Evolutionary conservation across 2,329 filamentous ascomycete genomes (phyloP), one percentile per base, ranked within the genome.

Genomic region (Cercospora citrullina): DNA sequence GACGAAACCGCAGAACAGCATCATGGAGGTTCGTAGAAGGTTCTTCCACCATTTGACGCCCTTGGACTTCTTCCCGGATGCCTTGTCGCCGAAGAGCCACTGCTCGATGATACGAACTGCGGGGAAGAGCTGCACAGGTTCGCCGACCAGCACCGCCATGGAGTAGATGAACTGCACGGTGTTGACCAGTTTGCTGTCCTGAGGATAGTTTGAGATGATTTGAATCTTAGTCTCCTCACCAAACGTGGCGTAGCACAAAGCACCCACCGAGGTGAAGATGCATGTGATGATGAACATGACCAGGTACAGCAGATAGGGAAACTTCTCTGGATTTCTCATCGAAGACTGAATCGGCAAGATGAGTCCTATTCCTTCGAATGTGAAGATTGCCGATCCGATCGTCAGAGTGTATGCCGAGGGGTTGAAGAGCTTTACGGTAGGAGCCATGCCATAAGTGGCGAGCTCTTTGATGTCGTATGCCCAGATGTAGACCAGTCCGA

Each of bases 21-120:
- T 86, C 23, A 91, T 75, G 0, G 77, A 73, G 0, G 87, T 84
- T 23, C 90, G 83, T 72, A 92, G 87, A 1, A 79, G 84, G 72
- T 93, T 93, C 84, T 93, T 93, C 80, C 89, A 88, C 90, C 90
- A 93, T 77, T 92, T 93, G 70, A 89, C 90, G 42, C 83, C 80
- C 36, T 81, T 77, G 69, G 85, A 86, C 73, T 86, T 87, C 80
- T 90, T 92, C 36, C 90, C 90, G 0, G 89, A 90, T 10, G 81
- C 77, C 66, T 85, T 84, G 68, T 86, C 83, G n/a, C 88, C 88
- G 68, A 93, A 91, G 16, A 92, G 75, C 55, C 83, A 85, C 21
- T 86, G 87, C 79, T 92, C 90, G 63, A 92, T 82, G 75, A 92
- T 93, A 72, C 90, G 86, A 62, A 91, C 82, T 7, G 90, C 89